phyloP scores from a whole-genome alignment of 495 filamentous ascomycete species.

The Hypoxylon subgilvum region DNA sequence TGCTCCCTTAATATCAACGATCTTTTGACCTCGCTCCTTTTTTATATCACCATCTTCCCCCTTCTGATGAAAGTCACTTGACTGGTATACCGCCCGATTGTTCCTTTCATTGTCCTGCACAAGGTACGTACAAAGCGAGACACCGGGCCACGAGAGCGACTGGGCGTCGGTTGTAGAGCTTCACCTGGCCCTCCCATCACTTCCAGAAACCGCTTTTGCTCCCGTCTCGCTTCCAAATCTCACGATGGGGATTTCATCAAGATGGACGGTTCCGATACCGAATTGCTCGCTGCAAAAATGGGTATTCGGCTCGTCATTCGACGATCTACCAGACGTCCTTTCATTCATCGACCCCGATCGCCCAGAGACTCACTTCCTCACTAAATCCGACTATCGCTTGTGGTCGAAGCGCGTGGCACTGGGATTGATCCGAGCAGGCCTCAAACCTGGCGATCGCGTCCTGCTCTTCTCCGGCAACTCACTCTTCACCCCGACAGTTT shows the following conservation, averaged over 20 bases:
- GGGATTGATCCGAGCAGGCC: constrained; percentile 68
- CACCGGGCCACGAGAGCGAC: too few relatives aligned
- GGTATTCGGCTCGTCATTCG: constrained; percentile 45
- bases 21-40: too few relatives aligned
- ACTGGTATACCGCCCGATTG: too few relatives aligned
- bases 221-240: background rate
- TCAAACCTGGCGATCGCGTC: constrained; percentile 72
- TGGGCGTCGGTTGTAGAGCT: background rate
- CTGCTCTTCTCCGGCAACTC: constrained; percentile 75
- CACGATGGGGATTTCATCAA: constrained; percentile 50
- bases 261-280: constrained; percentile 49
- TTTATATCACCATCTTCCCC: too few relatives aligned
- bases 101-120: too few relatives aligned
- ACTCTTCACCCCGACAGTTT: constrained; percentile 73
- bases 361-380: constrained; percentile 52
- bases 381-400: constrained; percentile 61
- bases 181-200: background rate
- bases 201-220: background rate
- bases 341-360: constrained; percentile 64
- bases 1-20: too few relatives aligned
- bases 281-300: constrained; percentile 45
- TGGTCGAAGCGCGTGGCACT: constrained; percentile 74
- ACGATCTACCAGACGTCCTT: constrained; percentile 43
- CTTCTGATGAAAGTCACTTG: too few relatives aligned
- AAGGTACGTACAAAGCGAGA: too few relatives aligned